phyloP scores from a whole-genome alignment of 306 rosid species.

The Heteromeles arbutifolia region DNA sequence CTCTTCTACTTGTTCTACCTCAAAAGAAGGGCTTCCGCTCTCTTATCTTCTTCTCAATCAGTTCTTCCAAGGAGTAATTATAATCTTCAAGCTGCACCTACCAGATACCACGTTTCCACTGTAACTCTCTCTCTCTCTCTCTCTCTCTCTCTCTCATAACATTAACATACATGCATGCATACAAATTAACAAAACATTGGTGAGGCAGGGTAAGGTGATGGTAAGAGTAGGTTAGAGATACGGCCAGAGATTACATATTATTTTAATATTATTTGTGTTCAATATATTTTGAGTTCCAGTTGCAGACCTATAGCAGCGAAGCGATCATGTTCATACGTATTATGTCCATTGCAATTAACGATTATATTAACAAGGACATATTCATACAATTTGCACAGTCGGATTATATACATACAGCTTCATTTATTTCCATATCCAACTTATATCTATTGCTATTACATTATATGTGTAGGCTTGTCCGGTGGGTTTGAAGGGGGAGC shows the following conservation, averaged over 20 bases:
- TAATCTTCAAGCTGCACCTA: slow-evolving; percentile 20
- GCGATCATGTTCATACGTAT: no score
- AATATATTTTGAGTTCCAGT: neutral
- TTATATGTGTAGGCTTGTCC: slow-evolving; percentile 35
- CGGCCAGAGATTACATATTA: neutral
- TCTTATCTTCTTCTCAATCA: slow-evolving; percentile 35
- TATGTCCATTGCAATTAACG: neutral
- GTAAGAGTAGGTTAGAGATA: neutral
- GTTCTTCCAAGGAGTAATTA: slow-evolving; percentile 28
- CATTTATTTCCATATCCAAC: neutral
- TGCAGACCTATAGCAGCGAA: neutral
- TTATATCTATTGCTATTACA: no score
- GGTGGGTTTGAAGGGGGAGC: slow-evolving; percentile 48
- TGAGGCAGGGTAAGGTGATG: neutral
- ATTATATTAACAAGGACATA: neutral
- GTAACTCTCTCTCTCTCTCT: slow-evolving; percentile 31
- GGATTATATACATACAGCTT: neutral
- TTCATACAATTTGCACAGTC: neutral
- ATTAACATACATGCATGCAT: slow-evolving; percentile 2
- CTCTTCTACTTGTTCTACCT: slow-evolving; percentile 83
- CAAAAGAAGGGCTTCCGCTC: slow-evolving; percentile 69
- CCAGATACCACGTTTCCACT: slow-evolving; percentile 23
- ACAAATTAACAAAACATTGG: neutral
- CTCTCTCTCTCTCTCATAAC: neutral
- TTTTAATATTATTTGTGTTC: neutral